Percentiles rank a stretch among this genome's conserved stretches.
These are phyloP conservation scores for Vinca minor DNA, from an alignment of 257 asterid species.

Conservation along the genomic window DNA sequence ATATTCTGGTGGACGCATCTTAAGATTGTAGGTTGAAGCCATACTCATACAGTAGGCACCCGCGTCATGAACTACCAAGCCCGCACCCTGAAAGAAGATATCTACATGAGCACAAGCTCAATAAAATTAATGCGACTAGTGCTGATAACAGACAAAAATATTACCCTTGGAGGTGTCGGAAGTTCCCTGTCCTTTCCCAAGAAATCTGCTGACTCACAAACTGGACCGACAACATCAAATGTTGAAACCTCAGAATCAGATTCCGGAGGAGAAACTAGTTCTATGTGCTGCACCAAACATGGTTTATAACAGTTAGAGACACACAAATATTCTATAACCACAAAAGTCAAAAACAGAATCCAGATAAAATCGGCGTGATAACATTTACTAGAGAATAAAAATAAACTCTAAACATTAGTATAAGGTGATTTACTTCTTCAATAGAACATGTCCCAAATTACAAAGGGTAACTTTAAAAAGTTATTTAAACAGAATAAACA, in stretches of 20 bases:
- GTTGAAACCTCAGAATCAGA: conserved; percentile 50
- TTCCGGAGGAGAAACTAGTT: conserved; percentile 71
- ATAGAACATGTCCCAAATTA: neutral
- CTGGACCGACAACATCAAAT: conserved; percentile 89
- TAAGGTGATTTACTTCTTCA: too few species aligned
- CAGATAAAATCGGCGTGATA: neutral
- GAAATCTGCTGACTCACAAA: conserved; percentile 96
- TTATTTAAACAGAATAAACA: neutral
- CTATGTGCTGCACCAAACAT: conserved; percentile 68
- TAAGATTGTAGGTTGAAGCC: conserved; percentile 98
- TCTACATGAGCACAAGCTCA: conserved; percentile 9
- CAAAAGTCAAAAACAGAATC: neutral
- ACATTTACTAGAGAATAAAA: neutral
- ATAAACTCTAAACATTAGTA: neutral
- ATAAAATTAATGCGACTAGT: neutral
- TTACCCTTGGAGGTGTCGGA: conserved; percentile 71
- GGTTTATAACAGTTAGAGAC: conserved; percentile 7
- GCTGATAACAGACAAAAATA: neutral
- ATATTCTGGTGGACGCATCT: conserved; percentile 96
- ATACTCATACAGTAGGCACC: conserved; percentile 99
- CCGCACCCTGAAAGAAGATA: conserved; percentile 57
- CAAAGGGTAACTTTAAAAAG: neutral
- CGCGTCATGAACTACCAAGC: conserved; percentile 94
- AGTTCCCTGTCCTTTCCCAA: conserved; percentile 87
- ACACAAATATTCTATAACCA: neutral